phyloP scores from a whole-genome alignment of 352 stramenopile species.

The Phytophthora brassicae region DNA sequence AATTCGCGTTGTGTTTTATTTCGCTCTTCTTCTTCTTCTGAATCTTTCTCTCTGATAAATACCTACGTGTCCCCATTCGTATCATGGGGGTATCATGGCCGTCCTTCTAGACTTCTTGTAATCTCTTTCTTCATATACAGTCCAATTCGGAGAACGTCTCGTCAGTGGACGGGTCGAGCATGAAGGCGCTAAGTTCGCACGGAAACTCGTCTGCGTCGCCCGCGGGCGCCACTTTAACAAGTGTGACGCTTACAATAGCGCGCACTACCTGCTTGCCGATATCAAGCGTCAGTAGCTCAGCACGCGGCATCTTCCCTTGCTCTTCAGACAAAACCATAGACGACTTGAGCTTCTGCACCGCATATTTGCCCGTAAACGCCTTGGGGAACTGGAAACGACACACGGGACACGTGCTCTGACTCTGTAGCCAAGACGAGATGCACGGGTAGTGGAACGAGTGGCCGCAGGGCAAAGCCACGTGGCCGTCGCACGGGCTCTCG shows the following conservation, averaged over 20 bases:
- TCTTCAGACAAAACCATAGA: slow-evolving; percentile 55
- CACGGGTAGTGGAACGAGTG: slow-evolving; percentile 92
- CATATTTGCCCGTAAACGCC: slow-evolving; percentile 54
- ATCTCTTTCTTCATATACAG: slow-evolving; percentile 38
- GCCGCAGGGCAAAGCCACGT: slow-evolving; percentile 75
- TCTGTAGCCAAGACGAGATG: slow-evolving; percentile 86
- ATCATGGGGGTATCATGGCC: slow-evolving; percentile 15
- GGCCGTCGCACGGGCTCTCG: slow-evolving; percentile 43
- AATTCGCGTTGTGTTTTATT: slow-evolving; percentile 22
- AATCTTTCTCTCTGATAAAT: slow-evolving; percentile 55
- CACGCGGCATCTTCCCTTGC: slow-evolving; percentile 41
- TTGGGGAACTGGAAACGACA: slow-evolving; percentile 89
- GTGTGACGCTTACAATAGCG: slow-evolving; percentile 61
- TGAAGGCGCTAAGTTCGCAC: slow-evolving; percentile 61
- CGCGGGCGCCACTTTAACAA: slow-evolving; percentile 52
- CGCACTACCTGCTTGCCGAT: slow-evolving; percentile 60
- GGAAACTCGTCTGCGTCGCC: slow-evolving; percentile 55
- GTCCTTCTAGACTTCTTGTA: slow-evolving; percentile 24
- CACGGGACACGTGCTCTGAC: slow-evolving; percentile 89
- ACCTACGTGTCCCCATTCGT: slow-evolving; percentile 33
- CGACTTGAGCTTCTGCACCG: slow-evolving; percentile 57
- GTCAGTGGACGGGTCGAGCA: slow-evolving; percentile 39
- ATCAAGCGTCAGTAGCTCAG: slow-evolving; percentile 41
- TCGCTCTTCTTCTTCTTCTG: slow-evolving; percentile 13
- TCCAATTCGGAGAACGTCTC: slow-evolving; percentile 47